Conservation (phyloP, 352 stramenopile species). For the Pythium guiyangense region DNA sequence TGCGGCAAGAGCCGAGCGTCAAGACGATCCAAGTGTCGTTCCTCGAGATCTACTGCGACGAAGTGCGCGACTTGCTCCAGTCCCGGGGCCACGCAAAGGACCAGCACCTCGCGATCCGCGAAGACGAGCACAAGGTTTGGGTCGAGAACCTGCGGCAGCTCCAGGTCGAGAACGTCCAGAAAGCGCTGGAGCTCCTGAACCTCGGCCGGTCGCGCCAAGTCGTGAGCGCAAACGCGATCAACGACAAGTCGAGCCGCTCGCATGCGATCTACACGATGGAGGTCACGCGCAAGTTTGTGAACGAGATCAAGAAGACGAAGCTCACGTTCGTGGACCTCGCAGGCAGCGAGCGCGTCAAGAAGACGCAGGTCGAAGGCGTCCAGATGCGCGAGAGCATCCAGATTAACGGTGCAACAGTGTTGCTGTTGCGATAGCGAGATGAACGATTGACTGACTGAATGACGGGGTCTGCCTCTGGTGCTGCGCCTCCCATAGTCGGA, state of each 20-base stretch:
- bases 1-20: slow-evolving; percentile 34
- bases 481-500: too few species aligned
- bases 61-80: slow-evolving; percentile 89
- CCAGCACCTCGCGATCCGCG: slow-evolving; percentile 26
- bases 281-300: slow-evolving; percentile 31
- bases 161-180: slow-evolving; percentile 26
- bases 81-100: slow-evolving; percentile 12
- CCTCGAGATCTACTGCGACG: slow-evolving; percentile 94
- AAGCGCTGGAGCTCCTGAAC: slow-evolving; percentile 43
- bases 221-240: slow-evolving; percentile 40
- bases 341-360: slow-evolving; percentile 51
- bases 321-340: slow-evolving; percentile 62
- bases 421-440: too few species aligned
- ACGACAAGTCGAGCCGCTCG: slow-evolving; percentile 55
- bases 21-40: slow-evolving; percentile 43
- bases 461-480: too few species aligned
- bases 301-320: slow-evolving; percentile 46
- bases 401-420: slow-evolving; percentile 36
- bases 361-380: slow-evolving; percentile 43
- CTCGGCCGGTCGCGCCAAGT: slow-evolving; percentile 33
- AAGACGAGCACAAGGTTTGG: slow-evolving; percentile 35
- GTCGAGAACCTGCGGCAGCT: slow-evolving; percentile 40
- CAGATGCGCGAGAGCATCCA: slow-evolving; percentile 53
- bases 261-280: slow-evolving; percentile 62
- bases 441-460: too few species aligned